Evolutionary conservation across 1,139 yeast species (phyloP), one percentile per base, ranked within the genome.

Genomic region (Debaryomyces udenii): DNA sequence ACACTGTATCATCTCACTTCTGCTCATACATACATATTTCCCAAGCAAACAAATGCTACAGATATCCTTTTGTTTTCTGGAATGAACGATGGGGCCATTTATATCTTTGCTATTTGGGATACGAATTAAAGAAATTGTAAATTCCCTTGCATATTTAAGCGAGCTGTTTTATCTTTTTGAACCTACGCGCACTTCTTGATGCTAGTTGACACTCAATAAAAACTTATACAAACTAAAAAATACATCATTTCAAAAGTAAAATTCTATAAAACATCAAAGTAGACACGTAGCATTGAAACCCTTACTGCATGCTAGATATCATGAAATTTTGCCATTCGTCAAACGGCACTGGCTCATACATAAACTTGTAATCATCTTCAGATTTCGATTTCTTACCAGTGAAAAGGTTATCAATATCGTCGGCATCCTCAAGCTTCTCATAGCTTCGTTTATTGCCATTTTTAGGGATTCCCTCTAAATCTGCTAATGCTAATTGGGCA

Each of bases 41-140:
- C 98, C 15, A 90, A 71, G 58, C 98, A 91, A 2, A 90, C 94
- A 59, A 91, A 91, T 0, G 95, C 96, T 27, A 89, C 93, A 1
- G 86, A 75, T 9, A 83, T 60, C 49, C 61, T 58, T 46, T 56
- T 58, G 3, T 62, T 61, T 37, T 53, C 51, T 1, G 64, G 56
- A 30, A 23, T 16, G n/a, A 26, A 26, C 4, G 14, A 26, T 26
- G 37, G 31, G 13, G 30, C 23, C 37, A 34, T 34, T 3, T 26
- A 16, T 26, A 17, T 9, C 17, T 24, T 15, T 23, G 11, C 29
- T 17, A 26, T 26, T n/a, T n/a, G n/a, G 14, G 4, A 26, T 26
- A 26, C 6, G 4, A 11, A 11, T 26, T 6, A 20, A 20, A 20
- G 22, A 20, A 7, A 20, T 7, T 20, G 5, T 7, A n/a, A n/a